Percentiles rank a stretch among this genome's conserved stretches.
These are phyloP conservation scores for Spathaspora arborariae DNA, from an alignment of 805 yeast species.

Conservation along the genomic window DNA sequence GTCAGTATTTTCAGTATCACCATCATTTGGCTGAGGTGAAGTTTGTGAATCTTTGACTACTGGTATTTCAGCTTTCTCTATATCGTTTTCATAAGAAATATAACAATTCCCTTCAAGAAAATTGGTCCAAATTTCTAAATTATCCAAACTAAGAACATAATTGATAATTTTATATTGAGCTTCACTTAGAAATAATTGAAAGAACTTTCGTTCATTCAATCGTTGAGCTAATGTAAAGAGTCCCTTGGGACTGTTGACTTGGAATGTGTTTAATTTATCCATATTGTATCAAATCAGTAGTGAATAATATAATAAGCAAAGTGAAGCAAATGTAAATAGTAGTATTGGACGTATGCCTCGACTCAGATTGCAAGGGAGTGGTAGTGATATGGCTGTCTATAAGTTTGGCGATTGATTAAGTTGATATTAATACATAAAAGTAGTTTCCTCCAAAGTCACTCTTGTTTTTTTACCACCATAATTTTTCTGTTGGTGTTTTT, in stretches of 20 bases:
- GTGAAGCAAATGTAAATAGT: too few relatives aligned
- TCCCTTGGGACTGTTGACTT: constrained; percentile 25
- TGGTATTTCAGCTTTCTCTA: constrained; percentile 8
- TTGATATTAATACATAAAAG: background rate
- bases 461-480: background rate
- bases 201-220: constrained; percentile 27
- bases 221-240: constrained; percentile 34
- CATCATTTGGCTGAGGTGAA: background rate
- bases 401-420: background rate
- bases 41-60: background rate
- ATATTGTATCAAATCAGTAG: constrained; percentile 16
- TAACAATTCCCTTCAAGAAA: constrained; percentile 39
- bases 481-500: background rate
- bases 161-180: constrained; percentile 29
- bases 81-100: constrained; percentile 9
- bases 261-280: constrained; percentile 38
- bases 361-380: background rate
- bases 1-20: background rate
- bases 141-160: constrained; percentile 26
- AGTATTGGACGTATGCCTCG: too few relatives aligned
- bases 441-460: background rate
- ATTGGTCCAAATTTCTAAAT: constrained; percentile 29
- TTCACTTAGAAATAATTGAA: constrained; percentile 33
- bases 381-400: background rate
- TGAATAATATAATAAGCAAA: too few relatives aligned